Evolutionary conservation across 179 eudicot genomes (phyloP).

Genomic region (Pouteria campechiana): DNA sequence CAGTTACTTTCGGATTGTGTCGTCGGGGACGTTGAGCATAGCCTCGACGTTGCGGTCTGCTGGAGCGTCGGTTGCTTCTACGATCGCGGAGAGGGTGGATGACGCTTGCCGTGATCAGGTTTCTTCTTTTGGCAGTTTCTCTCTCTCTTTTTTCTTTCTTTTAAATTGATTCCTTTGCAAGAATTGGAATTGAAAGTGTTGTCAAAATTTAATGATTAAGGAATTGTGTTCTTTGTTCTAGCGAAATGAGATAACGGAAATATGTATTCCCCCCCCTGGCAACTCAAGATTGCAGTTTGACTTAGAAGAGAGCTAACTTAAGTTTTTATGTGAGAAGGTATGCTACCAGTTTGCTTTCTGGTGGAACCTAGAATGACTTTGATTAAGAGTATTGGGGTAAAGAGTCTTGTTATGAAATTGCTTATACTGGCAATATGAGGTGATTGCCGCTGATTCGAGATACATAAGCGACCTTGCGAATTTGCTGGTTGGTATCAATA

Average conservation of each 20-base stretch:
- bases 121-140: neutral
- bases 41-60: conserved; percentile 68
- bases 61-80: conserved; percentile 56
- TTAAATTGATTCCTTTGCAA: neutral
- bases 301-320: too few species aligned
- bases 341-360: too few species aligned
- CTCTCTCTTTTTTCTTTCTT: neutral
- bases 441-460: too few species aligned
- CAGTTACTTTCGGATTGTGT: conserved; percentile 56
- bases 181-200: neutral
- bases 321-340: too few species aligned
- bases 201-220: neutral
- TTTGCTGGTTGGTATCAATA: too few species aligned
- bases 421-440: too few species aligned
- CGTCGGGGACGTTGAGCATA: conserved; percentile 70
- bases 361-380: too few species aligned
- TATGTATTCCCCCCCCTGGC: neutral
- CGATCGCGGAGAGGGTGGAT: conserved; percentile 55
- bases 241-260: neutral
- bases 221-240: too few species aligned
- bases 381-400: too few species aligned
- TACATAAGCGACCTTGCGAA: too few species aligned
- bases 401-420: too few species aligned
- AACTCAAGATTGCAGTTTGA: too few species aligned
- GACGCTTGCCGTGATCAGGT: conserved; percentile 66